Conservation (phyloP, 768 basidiomycete species). For the Hygrophoropsis aurantiaca region DNA sequence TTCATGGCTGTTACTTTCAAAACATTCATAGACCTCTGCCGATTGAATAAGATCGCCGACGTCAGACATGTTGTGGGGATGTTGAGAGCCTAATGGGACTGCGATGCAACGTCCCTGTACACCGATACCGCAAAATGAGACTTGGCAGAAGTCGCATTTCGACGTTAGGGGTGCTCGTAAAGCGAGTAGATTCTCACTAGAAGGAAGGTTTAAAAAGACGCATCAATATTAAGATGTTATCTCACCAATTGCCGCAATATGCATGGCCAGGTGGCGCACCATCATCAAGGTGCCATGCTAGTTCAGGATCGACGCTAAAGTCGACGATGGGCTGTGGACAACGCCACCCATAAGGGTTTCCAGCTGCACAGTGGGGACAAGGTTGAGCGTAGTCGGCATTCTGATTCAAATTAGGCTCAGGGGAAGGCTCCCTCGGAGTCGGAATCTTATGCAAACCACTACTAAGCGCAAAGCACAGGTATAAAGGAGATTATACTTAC, state of each 20-base stretch:
- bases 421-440: conserved; percentile 70
- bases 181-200: conserved; percentile 74
- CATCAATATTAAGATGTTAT: background rate
- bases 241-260: conserved; percentile 80
- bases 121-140: conserved; percentile 80
- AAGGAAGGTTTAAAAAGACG: background rate
- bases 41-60: conserved; percentile 78
- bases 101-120: conserved; percentile 75
- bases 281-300: conserved; percentile 77
- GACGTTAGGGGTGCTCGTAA: conserved; percentile 73
- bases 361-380: conserved; percentile 73
- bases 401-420: conserved; percentile 69
- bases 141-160: conserved; percentile 80
- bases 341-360: conserved; percentile 75
- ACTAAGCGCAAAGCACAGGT: background rate
- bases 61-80: conserved; percentile 68
- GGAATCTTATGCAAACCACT: conserved; percentile 55
- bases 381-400: conserved; percentile 69
- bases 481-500: conserved; percentile 53
- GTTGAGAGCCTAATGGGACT: conserved; percentile 52
- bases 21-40: conserved; percentile 74
- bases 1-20: conserved; percentile 74
- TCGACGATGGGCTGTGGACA: conserved; percentile 82
- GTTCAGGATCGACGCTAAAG: conserved; percentile 63
- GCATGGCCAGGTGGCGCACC: conserved; percentile 79